A percentile compares a stretch with the other conserved stretches of the same genome.
Conservation (phyloP, 139 green algal genomes). For the Medakamo hakoo region DNA sequence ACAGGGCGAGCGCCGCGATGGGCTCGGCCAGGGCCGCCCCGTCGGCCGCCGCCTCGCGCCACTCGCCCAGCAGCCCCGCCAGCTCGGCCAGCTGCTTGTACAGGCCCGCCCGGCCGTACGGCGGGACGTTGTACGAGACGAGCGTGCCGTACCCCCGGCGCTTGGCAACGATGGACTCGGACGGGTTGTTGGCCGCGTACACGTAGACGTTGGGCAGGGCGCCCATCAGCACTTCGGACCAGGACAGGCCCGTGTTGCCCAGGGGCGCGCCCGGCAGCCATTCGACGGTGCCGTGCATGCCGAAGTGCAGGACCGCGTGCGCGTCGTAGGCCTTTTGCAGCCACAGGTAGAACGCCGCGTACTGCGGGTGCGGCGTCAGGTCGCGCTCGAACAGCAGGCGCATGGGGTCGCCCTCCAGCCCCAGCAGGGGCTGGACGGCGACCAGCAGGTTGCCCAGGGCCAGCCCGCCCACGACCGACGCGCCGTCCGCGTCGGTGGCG, state of each 20-base stretch:
- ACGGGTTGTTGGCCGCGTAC: slow-evolving; percentile 88
- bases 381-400: slow-evolving; percentile 93
- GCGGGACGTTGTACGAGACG: slow-evolving; percentile 88
- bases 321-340: slow-evolving; percentile 50
- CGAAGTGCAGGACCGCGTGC: slow-evolving; percentile 86
- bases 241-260: slow-evolving; percentile 62
- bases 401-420: slow-evolving; percentile 96
- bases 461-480: slow-evolving; percentile 41
- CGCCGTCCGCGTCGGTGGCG: slow-evolving; percentile 22
- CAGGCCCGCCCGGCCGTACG: slow-evolving; percentile 81
- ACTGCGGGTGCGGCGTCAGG: slow-evolving; percentile 93
- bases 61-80: slow-evolving; percentile 63
- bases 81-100: slow-evolving; percentile 89
- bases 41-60: slow-evolving; percentile 33
- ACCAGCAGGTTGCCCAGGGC: slow-evolving; percentile 87
- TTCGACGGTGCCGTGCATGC: slow-evolving; percentile 96
- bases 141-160: slow-evolving; percentile 88
- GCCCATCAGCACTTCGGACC: slow-evolving; percentile 66
- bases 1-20: slow-evolving; percentile 1
- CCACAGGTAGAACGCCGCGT: slow-evolving; percentile 91
- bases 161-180: slow-evolving; percentile 90
- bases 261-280: slow-evolving; percentile 87
- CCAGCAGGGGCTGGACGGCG: slow-evolving; percentile 81
- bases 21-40: not conserved
- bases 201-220: slow-evolving; percentile 86